Percentiles rank a stretch among this genome's conserved stretches.
phyloP scores from a whole-genome alignment of 768 basidiomycete species.

The Lactarius vividus region DNA sequence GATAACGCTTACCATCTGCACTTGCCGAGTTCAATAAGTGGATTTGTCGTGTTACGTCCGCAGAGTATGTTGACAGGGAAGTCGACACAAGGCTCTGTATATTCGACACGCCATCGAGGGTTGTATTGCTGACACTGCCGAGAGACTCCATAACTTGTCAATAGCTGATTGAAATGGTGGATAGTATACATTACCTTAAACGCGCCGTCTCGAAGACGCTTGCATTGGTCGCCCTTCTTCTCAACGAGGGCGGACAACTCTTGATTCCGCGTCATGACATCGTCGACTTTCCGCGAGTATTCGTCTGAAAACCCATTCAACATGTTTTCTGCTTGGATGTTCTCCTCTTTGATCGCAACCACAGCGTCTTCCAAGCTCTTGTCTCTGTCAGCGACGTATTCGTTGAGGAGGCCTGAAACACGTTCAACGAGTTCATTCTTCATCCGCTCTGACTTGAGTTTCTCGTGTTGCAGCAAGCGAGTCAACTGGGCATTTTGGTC shows the following conservation, averaged over 20 bases:
- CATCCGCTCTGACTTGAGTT: conserved; percentile 59
- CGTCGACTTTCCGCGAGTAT: conserved; percentile 47
- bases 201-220: conserved; percentile 54
- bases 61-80: conserved; percentile 50
- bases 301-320: conserved; percentile 47
- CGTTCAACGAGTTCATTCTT: conserved; percentile 74
- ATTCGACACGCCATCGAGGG: conserved; percentile 44
- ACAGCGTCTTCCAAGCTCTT: conserved; percentile 59
- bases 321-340: conserved; percentile 52
- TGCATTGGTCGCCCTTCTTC: conserved; percentile 48
- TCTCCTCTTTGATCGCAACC: conserved; percentile 50
- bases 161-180: conserved; percentile 9
- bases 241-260: conserved; percentile 44
- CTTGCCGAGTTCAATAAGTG: conserved; percentile 45
- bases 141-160: conserved; percentile 39
- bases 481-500: conserved; percentile 68
- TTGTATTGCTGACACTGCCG: conserved; percentile 38
- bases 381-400: conserved; percentile 69
- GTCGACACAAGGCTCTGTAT: conserved; percentile 45
- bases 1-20: conserved; percentile 40
- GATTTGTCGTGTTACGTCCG: conserved; percentile 49
- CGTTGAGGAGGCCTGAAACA: conserved; percentile 67
- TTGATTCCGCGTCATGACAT: conserved; percentile 41
- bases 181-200: conserved; percentile 47
- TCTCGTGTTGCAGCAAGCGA: conserved; percentile 63